Conservation (phyloP, 495 filamentous ascomycete genomes). For the Xanthoparmelia taractica region DNA sequence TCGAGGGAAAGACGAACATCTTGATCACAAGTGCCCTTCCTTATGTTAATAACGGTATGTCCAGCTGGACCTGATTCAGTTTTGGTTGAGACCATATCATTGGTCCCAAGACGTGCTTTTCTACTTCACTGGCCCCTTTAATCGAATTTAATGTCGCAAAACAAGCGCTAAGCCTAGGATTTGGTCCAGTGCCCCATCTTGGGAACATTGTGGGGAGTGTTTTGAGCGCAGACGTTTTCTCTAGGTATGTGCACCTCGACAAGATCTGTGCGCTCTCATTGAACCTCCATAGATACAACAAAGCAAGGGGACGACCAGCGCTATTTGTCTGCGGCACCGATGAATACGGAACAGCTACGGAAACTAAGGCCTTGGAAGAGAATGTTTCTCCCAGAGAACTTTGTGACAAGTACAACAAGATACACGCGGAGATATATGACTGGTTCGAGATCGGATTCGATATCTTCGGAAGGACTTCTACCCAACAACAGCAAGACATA, state of each 20-base stretch:
- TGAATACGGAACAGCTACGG: conserved; percentile 83
- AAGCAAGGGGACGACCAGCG: conserved; percentile 57
- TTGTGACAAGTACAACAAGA: conserved; percentile 76
- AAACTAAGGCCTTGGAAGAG: conserved; percentile 67
- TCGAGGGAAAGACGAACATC: conserved; percentile 40
- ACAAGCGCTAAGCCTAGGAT: neutral
- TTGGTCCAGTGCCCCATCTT: conserved; percentile 59
- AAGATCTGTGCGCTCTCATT: neutral
- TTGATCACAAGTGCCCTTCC: conserved; percentile 62
- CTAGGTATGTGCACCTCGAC: conserved; percentile 11
- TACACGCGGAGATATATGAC: conserved; percentile 78
- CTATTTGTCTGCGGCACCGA: conserved; percentile 53
- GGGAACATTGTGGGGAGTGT: conserved; percentile 92
- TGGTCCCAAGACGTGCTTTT: neutral
- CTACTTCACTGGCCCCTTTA: neutral
- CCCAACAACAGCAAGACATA: conserved; percentile 73
- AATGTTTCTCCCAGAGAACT: conserved; percentile 62
- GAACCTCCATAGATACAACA: conserved; percentile 50
- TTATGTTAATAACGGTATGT: conserved; percentile 77
- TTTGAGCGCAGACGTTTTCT: conserved; percentile 72
- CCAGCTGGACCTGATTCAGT: neutral
- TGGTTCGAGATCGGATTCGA: conserved; percentile 86
- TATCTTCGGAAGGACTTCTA: conserved; percentile 76
- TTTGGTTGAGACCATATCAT: neutral
- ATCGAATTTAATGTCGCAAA: neutral